Evolutionary conservation across 2,329 filamentous ascomycete genomes (phyloP), one percentile per base, ranked within the genome.

Genomic region (Thielaviopsis musarum): DNA sequence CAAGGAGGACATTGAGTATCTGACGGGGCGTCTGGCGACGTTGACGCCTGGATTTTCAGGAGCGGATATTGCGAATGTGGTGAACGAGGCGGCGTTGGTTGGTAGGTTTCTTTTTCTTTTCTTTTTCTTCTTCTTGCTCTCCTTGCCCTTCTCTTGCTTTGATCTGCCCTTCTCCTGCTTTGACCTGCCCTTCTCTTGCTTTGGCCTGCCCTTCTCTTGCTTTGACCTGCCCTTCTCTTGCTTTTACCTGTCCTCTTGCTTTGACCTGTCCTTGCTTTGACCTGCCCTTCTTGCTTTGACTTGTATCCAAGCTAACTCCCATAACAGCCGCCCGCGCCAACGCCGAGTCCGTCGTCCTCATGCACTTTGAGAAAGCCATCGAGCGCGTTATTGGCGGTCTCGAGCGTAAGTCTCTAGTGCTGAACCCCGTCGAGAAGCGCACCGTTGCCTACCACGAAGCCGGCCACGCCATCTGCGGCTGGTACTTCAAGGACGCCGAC

Each of bases 401-500:
- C 7, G 93, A 98, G 76, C 95, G 95, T 81, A 97, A 95, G 74
- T 96, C 91, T 0, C 77, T 97, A 51, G 91, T 98, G 41, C 83
- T 98, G 59, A 88, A 85, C 65, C 91, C 93, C 0, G 82, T 90
- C 66, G 93, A 98, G 76, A 97, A 97, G 81, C 87, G 82, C 69
- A 94, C 89, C 15, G 93, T 97, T 52, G 93, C 93, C 5, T 98
- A 98, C 72, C 93, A 98, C 73, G 93, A 98, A 75, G 93, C 93
- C 38, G 93, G 93, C 61, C 93, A 98, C 71, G 93, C 93, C 64
- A 95, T 98, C 70, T 98, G 93, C 70, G 93, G 93, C 61, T 98
- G 93, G 93, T 98, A 86, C 77, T 88, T 98, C 75, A 83, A 88
- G 72, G 90, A 87, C 70, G 93, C 93, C n/a, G 93, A 98, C 68